A percentile compares a stretch with the other conserved stretches of the same genome.
phyloP scores from a whole-genome alignment of 306 rosid species.

The Abrus precatorius region DNA sequence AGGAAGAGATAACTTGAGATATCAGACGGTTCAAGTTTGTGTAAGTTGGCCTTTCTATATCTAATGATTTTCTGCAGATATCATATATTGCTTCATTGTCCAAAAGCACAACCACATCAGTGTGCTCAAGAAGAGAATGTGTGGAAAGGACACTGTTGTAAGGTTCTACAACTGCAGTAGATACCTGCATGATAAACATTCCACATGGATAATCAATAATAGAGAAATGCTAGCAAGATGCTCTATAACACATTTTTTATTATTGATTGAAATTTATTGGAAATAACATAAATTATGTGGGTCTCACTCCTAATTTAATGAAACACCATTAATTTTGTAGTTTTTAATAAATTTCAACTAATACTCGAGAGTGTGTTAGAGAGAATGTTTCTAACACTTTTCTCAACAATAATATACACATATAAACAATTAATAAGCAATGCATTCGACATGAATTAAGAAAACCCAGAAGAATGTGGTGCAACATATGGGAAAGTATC shows the following conservation, averaged over 20 bases:
- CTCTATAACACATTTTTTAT: no score
- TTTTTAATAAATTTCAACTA: no score
- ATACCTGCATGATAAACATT: conserved; percentile 60
- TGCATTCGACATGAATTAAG: neutral
- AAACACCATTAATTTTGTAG: no score
- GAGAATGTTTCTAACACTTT: no score
- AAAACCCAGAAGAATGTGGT: neutral
- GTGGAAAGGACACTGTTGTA: conserved; percentile 90
- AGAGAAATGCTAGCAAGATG: no score
- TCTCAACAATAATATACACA: neutral
- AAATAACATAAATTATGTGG: no score
- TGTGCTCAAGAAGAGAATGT: conserved; percentile 83
- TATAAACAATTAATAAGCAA: neutral
- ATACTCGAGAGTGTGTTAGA: no score
- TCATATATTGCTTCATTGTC: conserved; percentile 90
- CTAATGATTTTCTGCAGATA: conserved; percentile 78
- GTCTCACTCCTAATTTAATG: no score
- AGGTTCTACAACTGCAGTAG: conserved; percentile 90
- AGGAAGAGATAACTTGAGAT: conserved; percentile 78
- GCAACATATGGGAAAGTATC: conserved; percentile 26
- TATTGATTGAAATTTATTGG: no score
- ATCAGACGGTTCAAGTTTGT: conserved; percentile 75
- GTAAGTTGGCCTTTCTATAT: conserved; percentile 82
- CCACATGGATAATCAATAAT: neutral
- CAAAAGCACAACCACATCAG: conserved; percentile 80